phyloP scores from a whole-genome alignment of 805 yeast genomes.

The Pichia nanzhaoensis region DNA sequence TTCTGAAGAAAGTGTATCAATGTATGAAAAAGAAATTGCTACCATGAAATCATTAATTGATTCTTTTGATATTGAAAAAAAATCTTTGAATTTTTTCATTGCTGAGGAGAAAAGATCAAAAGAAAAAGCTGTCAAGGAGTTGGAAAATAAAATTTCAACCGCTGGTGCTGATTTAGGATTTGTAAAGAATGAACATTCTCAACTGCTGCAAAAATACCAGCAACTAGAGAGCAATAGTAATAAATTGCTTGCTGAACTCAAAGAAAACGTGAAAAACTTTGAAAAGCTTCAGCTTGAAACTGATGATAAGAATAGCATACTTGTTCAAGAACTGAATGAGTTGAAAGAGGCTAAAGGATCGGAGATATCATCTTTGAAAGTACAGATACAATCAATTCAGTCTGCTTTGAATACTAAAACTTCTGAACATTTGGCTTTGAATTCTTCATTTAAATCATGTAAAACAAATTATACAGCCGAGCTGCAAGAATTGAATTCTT shows the following conservation, averaged over 20 bases:
- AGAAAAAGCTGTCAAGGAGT: conserved; percentile 17
- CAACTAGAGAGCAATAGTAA: background rate
- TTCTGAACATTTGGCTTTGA: background rate
- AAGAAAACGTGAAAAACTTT: background rate
- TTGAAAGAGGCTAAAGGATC: background rate
- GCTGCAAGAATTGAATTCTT: background rate
- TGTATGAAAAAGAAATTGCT: conserved; percentile 45
- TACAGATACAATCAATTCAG: background rate
- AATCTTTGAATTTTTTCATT: background rate
- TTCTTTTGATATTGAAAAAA: background rate
- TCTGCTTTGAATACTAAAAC: conserved; percentile 1
- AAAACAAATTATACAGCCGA: background rate
- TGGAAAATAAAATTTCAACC: conserved; percentile 18
- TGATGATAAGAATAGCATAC: background rate
- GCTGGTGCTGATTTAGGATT: conserved; percentile 66
- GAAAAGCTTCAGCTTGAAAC: background rate
- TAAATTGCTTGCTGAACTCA: background rate
- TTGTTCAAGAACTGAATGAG: background rate
- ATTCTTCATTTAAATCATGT: background rate
- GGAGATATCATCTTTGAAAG: background rate
- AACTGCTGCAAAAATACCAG: conserved; percentile 33
- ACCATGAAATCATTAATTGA: conserved; percentile 30
- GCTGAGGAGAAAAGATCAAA: conserved; percentile 6
- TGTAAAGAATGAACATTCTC: conserved; percentile 68
- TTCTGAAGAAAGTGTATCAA: background rate